Evolutionary conservation across 306 rosid genomes (phyloP), one percentile per base, ranked within the genome.

Genomic region (Neltuma alba): DNA sequence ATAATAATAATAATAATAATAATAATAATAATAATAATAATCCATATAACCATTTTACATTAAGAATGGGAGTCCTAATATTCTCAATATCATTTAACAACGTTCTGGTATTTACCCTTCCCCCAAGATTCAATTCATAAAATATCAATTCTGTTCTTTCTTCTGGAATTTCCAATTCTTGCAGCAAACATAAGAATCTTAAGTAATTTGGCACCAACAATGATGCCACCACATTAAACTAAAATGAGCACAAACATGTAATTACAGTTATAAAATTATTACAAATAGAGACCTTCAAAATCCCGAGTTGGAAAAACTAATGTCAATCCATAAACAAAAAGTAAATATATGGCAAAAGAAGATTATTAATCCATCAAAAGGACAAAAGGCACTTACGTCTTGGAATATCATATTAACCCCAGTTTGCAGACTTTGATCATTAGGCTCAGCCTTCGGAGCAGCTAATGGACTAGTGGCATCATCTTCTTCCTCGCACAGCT

Each of bases 401-500:
- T 77, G 96, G 62, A 88, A 86, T 45, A 79, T 74, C 80, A 75
- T 67, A 78, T 89, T 80, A 75, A 81, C 92, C 89, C 92, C 92
- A 66, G 85, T 83, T 83, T 86, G 96, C 79, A 88, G 79, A 47
- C 71, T 79, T 47, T 88, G 98, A 65, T 93, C 94, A 55, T 88
- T 91, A 55, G 98, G 99, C 89, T 95, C 98, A 18, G 92, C 86
- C 75, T 93, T 93, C 16, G 87, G 89, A 8, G 83, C 85, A 74
- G 83, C 92, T 85, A 95, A 90, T 10, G 97, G 98, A 82, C 99
- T 95, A 77, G 90, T 88, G 82, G 99, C 99, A 79, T 95, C 99
- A 87, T 95, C 99, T 81, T 95, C 99, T 91, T 95, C 99, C 83
- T 95, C 99, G 30, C 93, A 91, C 7, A 93, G 94, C 85, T 95